Evolutionary conservation across 441 rosid species (phyloP), one percentile per base, ranked within the genome.

Genomic region (Metrosideros polymorpha): DNA sequence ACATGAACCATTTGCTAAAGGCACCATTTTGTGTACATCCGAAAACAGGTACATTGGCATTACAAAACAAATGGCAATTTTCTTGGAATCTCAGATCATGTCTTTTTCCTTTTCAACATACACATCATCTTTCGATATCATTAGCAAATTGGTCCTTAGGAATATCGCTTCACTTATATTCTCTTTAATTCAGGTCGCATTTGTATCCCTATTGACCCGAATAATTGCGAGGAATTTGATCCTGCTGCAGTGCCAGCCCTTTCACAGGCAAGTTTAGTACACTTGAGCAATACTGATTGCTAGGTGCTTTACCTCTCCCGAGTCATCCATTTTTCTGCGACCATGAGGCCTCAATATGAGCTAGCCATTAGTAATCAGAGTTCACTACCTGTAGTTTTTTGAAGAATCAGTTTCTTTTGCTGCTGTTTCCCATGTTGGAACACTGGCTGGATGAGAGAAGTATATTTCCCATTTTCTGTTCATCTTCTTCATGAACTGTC

Each of bases 21-120:
- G 98, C 99, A 83, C 99, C 99, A 63, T 98, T 98, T 87, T 98
- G 99, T 84, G 92, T 98, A 63, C 99, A 95, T 91, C 99, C 99
- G 25, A 94, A 95, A 92, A 98, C 99, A 92, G 99, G 99, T 94
- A 66, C 47, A 52, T 18, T 18, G 8, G 54, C 22, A 17, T 52
- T 52, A 19, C 17, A 52, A 52, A 52, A 18, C 12, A 32, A 77
- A 61, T 66, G 42, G 27, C 75, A 82, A 55, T 53, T 35, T 77
- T 84, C 19, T 85, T 3, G 30, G 66, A 56, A 50, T 79, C 75
- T 61, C 83, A 47, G 55, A 83, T 50, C 66, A 9, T 13, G 32
- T 19, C 9, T 30, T 56, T 63, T 52, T 45, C n/a, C 55, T 83
- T 66, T 8, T 39, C 32, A 77, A 59, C 84, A 52, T 82, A 39